phyloP scores from a whole-genome alignment of 2,329 filamentous ascomycete species.

The Aschersonia sp. region DNA sequence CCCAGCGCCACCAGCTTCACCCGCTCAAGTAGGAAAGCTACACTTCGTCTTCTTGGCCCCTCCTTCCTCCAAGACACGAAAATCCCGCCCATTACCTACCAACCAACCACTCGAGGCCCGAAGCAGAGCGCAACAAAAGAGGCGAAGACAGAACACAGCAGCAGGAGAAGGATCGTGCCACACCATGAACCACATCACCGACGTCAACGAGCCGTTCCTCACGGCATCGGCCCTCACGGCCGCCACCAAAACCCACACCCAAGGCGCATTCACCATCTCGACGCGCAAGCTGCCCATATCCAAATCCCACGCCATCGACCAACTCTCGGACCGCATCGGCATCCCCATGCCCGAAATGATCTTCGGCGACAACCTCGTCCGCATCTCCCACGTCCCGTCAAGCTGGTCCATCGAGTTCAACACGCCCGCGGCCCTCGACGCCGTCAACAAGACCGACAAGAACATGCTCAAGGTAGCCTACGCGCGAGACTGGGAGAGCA shows the following conservation, averaged over 20 bases:
- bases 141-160: no score
- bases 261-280: conserved; percentile 58
- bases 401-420: conserved; percentile 73
- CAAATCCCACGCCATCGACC: conserved; percentile 80
- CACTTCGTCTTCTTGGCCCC: no score
- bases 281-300: conserved; percentile 90
- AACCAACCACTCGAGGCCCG: no score
- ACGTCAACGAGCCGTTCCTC: conserved; percentile 39
- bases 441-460: conserved; percentile 84
- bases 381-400: conserved; percentile 57
- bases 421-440: conserved; percentile 75
- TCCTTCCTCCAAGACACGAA: no score
- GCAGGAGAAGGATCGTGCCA: no score
- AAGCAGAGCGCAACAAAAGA: no score
- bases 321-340: conserved; percentile 61
- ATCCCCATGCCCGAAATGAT: conserved; percentile 98
- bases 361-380: conserved; percentile 84
- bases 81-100: no score
- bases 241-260: conserved; percentile 41
- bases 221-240: conserved; percentile 31
- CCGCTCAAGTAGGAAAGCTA: no score
- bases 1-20: no score
- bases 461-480: conserved; percentile 90
- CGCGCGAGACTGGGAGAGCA: conserved; percentile 67
- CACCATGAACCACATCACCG: conserved; percentile 22